Percentiles rank a stretch among this genome's conserved stretches.
phyloP scores from a whole-genome alignment of 176 grass and related monocot species.

The Thinopyrum elongatum region DNA sequence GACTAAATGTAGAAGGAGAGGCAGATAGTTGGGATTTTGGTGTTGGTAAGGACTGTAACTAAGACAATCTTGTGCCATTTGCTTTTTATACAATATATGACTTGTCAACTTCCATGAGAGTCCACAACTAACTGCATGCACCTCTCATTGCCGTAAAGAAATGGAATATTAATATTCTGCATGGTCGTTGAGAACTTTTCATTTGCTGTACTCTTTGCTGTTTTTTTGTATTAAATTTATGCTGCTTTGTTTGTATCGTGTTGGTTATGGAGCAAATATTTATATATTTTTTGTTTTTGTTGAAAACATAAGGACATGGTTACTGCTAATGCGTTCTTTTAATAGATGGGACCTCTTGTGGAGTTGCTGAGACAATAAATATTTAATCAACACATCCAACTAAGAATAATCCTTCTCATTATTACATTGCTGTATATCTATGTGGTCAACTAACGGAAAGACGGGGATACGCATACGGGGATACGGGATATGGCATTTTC shows the following conservation, averaged over 20 bases:
- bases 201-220: not conserved
- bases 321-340: not conserved
- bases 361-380: not conserved
- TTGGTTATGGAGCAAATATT: not conserved
- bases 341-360: slow-evolving; percentile 9
- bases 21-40: slow-evolving; percentile 92
- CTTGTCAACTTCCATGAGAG: not conserved
- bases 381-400: not conserved
- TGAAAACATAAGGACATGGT: not conserved
- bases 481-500: no score
- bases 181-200: not conserved
- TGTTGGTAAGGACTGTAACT: slow-evolving; percentile 61
- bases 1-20: slow-evolving; percentile 87
- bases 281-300: not conserved
- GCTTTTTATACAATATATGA: not conserved
- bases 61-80: not conserved
- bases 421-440: not conserved
- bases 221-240: not conserved
- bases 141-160: not conserved
- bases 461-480: no score
- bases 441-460: not conserved
- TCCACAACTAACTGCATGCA: not conserved
- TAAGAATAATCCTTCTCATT: not conserved
- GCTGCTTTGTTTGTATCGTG: not conserved
- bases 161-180: not conserved